phyloP scores from a whole-genome alignment of 2,329 filamentous ascomycete species.

The Davidsoniella eucalypti region DNA sequence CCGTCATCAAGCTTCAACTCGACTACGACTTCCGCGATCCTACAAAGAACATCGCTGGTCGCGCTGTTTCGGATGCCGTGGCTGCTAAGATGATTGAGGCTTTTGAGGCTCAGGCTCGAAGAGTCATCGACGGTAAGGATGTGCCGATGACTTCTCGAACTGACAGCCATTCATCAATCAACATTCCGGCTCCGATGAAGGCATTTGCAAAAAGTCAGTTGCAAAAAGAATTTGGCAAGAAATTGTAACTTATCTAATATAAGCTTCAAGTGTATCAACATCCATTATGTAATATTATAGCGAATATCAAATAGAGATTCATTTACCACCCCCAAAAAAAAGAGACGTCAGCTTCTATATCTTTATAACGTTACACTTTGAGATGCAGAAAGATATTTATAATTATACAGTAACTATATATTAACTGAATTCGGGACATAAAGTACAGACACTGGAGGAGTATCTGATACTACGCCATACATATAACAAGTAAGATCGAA shows the following conservation, averaged over 20 bases:
- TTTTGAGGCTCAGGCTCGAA: slow-evolving; percentile 66
- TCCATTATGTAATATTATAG: neutral
- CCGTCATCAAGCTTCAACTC: slow-evolving; percentile 60
- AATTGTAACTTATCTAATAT: neutral
- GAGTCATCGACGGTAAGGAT: slow-evolving; percentile 27
- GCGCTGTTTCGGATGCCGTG: slow-evolving; percentile 67
- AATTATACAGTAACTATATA: no score
- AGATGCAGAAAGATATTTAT: no score
- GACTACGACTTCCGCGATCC: slow-evolving; percentile 77
- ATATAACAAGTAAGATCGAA: no score
- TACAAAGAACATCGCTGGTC: slow-evolving; percentile 69
- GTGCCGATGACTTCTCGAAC: neutral
- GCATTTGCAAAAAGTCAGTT: slow-evolving; percentile 12
- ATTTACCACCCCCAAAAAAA: no score
- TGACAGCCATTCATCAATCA: neutral
- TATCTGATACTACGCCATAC: no score
- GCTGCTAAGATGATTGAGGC: slow-evolving; percentile 82
- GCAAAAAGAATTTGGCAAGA: slow-evolving; percentile 16
- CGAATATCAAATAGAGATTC: no score
- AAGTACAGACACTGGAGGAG: no score
- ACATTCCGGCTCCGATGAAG: slow-evolving; percentile 11
- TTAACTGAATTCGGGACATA: no score
- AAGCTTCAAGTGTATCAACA: neutral
- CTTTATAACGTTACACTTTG: no score
- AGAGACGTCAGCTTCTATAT: no score